Base-by-base conservation (phyloP, 805 yeast genomes). In the Candida sakaeoensis region DNA sequence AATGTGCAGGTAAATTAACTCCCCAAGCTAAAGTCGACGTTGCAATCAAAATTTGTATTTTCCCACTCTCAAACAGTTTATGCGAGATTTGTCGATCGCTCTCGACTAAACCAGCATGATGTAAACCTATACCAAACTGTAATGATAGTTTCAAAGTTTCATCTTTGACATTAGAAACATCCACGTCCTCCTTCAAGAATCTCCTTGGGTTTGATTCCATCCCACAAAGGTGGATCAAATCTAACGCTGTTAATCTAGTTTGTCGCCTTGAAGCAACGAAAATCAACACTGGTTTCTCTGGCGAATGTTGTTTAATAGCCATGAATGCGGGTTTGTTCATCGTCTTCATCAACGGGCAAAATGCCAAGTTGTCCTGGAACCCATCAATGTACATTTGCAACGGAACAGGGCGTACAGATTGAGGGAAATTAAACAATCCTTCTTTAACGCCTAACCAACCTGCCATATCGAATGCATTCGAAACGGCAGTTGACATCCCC, bases 291-390 rank as follows among this genome's bases (percentile, higher is more conserved):
- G 96, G 95, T 55, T 89, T 81, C 14, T 66, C 67, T 2, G 96
- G 95, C 0, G 96, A 85, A 57, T 90, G 96, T 47, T 86, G 88
- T 54, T 88, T 86, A 47, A 89, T 89, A 0, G 96, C 95, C 82
- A 83, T 77, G 53, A 85, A 89, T 0, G 95, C 91, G 1, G 97
- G 96, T 52, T 74, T 88, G 70, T 81, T 88, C 93, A 78, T 86
- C 16, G 80, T 85, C 66, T 80, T 86, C 96, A 85, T 85, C 53
- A 86, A 66, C 1, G 91, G 88, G 51, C 89, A 80, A 54, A 85
- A 85, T 1, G 88, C 89, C 45, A 82, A 69, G 46, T 83, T 82
- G 47, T 85, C 93, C 1, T 89, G 90, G 51, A 82, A 85, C 0
- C 95, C 95, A 54, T 85, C 95, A 46, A 85, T 85, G 51, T 82